These are phyloP conservation scores for Schizopora paradoxa DNA, from an alignment of 1,284 basidiomycete genomes.

Conservation along the genomic window DNA sequence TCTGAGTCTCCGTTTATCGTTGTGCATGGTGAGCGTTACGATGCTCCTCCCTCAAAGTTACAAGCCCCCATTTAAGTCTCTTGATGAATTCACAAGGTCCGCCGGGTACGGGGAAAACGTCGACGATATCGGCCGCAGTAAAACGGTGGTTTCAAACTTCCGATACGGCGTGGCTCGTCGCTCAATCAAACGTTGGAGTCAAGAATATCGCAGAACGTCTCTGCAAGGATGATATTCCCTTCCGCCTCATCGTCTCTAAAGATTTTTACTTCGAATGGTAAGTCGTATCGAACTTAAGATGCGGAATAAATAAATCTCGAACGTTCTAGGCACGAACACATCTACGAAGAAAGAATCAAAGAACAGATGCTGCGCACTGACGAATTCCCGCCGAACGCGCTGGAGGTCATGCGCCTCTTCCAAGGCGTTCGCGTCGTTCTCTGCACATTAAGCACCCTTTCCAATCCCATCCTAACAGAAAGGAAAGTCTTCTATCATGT, in stretches of 20 bases:
- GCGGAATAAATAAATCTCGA: not conserved
- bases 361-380: slow-evolving; percentile 35
- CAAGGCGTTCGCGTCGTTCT: slow-evolving; percentile 31
- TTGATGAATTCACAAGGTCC: slow-evolving; percentile 21
- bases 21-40: slow-evolving; percentile 26
- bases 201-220: slow-evolving; percentile 43
- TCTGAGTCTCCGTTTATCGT: slow-evolving; percentile 25
- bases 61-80: not conserved
- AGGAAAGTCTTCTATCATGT: slow-evolving; percentile 31
- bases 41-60: not conserved
- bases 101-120: slow-evolving; percentile 32
- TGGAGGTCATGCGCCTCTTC: slow-evolving; percentile 23
- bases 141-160: slow-evolving; percentile 14
- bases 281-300: too few relatives aligned
- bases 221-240: slow-evolving; percentile 32
- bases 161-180: slow-evolving; percentile 26
- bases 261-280: slow-evolving; percentile 47
- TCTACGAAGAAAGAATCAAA: slow-evolving; percentile 32
- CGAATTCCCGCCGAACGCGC: slow-evolving; percentile 25
- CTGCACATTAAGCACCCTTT: slow-evolving; percentile 41
- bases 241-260: slow-evolving; percentile 42
- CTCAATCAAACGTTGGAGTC: slow-evolving; percentile 40
- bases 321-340: slow-evolving; percentile 40
- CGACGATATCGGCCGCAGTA: slow-evolving; percentile 27
- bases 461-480: slow-evolving; percentile 31